These are phyloP conservation scores for Camelina sativa DNA, from an alignment of 345 rosid genomes.

Conservation along the genomic window DNA sequence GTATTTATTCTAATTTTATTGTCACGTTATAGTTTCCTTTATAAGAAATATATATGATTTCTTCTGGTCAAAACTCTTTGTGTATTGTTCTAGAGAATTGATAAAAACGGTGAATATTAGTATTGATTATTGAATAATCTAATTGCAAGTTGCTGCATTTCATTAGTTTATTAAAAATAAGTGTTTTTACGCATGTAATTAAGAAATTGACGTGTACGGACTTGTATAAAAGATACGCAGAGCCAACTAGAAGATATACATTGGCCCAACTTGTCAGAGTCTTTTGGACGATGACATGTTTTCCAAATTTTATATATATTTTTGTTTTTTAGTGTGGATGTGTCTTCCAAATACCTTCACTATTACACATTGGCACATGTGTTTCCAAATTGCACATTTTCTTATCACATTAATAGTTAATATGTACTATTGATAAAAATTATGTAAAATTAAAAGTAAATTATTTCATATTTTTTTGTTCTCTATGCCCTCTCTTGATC, in stretches of 20 bases:
- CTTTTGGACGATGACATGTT: constrained; percentile 17
- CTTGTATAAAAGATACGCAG: constrained; percentile 24
- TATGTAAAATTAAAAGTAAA: too few relatives aligned
- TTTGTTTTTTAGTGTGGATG: not conserved
- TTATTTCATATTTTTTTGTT: too few relatives aligned
- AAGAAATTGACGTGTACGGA: constrained; percentile 30
- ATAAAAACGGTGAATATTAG: constrained; percentile 17
- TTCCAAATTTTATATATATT: not conserved
- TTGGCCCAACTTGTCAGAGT: constrained; percentile 23
- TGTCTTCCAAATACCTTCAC: not conserved
- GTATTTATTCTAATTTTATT: constrained; percentile 10
- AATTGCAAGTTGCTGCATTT: constrained; percentile 22
- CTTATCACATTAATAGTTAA: not conserved
- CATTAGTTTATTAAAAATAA: not conserved
- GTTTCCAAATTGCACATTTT: not conserved
- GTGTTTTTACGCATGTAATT: not conserved
- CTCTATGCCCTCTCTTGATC: too few relatives aligned
- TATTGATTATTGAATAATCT: not conserved
- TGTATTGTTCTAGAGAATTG: constrained; percentile 18
- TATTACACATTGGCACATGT: not conserved
- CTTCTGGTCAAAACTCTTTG: constrained; percentile 20
- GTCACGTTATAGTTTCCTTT: not conserved
- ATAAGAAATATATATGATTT: not conserved
- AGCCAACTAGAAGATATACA: constrained; percentile 13
- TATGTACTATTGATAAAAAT: too few relatives aligned